phyloP scores from a whole-genome alignment of 495 filamentous ascomycete species.

The Penicillium alfredii region DNA sequence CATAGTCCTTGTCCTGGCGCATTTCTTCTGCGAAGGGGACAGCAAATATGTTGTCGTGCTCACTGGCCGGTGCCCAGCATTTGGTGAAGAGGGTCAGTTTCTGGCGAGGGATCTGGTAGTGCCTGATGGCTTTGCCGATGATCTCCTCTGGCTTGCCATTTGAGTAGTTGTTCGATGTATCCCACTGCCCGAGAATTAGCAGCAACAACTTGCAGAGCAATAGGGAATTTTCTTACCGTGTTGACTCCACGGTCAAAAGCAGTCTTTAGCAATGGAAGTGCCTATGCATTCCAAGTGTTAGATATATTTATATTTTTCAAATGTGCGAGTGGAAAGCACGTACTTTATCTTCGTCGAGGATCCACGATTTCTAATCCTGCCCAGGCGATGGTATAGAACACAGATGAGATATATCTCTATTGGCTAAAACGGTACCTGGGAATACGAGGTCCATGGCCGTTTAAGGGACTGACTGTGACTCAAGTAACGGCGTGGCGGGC shows the following conservation, averaged over 20 bases:
- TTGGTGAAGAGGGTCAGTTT: constrained; percentile 43
- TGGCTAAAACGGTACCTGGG: no score
- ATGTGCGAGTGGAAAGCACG: constrained; percentile 8
- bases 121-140: constrained; percentile 42
- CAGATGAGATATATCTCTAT: no score
- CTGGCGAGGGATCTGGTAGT: constrained; percentile 37
- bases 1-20: constrained; percentile 38
- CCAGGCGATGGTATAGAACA: no score
- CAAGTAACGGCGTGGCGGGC: no score
- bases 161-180: constrained; percentile 41
- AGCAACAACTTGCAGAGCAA: neutral
- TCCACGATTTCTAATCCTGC: constrained; percentile 39
- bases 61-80: constrained; percentile 33
- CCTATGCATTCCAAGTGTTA: constrained; percentile 1
- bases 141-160: constrained; percentile 39
- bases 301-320: neutral
- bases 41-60: constrained; percentile 18
- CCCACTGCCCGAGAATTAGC: constrained; percentile 16
- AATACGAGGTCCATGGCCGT: no score
- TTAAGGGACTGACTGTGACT: no score
- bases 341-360: constrained; percentile 37
- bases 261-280: constrained; percentile 32
- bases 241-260: constrained; percentile 44
- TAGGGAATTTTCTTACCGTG: constrained; percentile 14
- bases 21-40: constrained; percentile 5